phyloP scores from a whole-genome alignment of 495 filamentous ascomycete genomes.

The Hypoxylon perforatum region DNA sequence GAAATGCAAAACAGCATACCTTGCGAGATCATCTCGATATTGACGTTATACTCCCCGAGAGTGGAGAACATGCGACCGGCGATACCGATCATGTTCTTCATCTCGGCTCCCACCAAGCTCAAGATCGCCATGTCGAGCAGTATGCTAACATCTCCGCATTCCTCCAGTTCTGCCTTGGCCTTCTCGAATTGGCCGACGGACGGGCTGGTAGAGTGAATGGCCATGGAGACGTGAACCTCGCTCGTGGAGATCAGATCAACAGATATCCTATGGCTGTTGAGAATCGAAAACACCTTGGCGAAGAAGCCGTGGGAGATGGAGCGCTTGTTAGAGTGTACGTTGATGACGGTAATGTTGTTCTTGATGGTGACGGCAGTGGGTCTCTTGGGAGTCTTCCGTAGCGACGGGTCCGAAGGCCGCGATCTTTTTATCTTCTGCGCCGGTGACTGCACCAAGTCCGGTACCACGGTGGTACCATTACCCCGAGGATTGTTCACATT shows the following conservation, averaged over 20 bases:
- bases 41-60: constrained; percentile 86
- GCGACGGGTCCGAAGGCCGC: constrained; percentile 54
- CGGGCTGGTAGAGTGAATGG: constrained; percentile 81
- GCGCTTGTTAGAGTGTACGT: constrained; percentile 93
- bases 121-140: constrained; percentile 90
- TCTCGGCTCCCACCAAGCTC: constrained; percentile 88
- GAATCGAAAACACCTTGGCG: constrained; percentile 85
- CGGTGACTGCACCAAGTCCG: constrained; percentile 59
- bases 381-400: constrained; percentile 66
- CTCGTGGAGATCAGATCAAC: constrained; percentile 94
- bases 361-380: constrained; percentile 98
- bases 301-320: constrained; percentile 89
- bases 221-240: constrained; percentile 96
- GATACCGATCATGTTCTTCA: constrained; percentile 95
- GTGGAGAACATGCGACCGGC: constrained; percentile 90
- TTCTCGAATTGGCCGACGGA: constrained; percentile 72
- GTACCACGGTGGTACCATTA: constrained; percentile 86
- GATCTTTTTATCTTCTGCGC: constrained; percentile 58
- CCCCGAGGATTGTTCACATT: constrained; percentile 96
- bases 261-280: constrained; percentile 80
- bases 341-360: constrained; percentile 89
- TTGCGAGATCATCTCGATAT: constrained; percentile 98
- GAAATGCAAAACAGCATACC: constrained; percentile 63
- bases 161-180: constrained; percentile 74
- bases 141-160: constrained; percentile 86